These are phyloP conservation scores for Luffa acutangula DNA, from an alignment of 306 rosid genomes.

Conservation along the genomic window DNA sequence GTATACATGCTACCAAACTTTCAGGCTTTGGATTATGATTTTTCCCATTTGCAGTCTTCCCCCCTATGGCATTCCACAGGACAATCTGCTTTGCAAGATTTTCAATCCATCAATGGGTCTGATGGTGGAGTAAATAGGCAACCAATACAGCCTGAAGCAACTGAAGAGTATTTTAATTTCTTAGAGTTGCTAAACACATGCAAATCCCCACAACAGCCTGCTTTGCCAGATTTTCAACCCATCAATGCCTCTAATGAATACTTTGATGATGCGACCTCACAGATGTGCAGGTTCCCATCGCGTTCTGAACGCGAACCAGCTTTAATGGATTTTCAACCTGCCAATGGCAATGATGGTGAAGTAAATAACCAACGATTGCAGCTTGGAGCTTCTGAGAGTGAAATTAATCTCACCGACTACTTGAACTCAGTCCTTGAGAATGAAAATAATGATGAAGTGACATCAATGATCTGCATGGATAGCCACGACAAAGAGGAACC, in stretches of 20 bases:
- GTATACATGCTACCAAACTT: too few species aligned
- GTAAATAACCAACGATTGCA: background rate
- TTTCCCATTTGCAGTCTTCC: background rate
- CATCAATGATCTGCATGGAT: background rate
- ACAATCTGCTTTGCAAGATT: background rate
- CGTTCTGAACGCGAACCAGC: background rate
- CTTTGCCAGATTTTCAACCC: background rate
- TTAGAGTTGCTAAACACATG: conserved; percentile 6
- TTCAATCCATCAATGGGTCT: background rate
- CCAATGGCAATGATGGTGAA: conserved; percentile 2
- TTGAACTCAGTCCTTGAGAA: background rate
- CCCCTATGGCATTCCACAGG: background rate
- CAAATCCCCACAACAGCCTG: background rate
- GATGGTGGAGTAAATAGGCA: background rate
- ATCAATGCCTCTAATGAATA: background rate
- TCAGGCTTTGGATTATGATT: too few species aligned
- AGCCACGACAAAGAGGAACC: background rate
- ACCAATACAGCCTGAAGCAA: background rate
- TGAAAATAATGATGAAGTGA: background rate
- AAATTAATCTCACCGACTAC: conserved; percentile 7
- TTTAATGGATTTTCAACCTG: background rate
- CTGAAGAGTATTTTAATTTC: conserved; percentile 9
- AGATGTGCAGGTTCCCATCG: background rate
- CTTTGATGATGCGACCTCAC: background rate
- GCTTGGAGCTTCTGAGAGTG: conserved; percentile 7